A percentile compares a stretch with the other conserved stretches of the same genome.
phyloP scores from a whole-genome alignment of 2,329 filamentous ascomycete species.

The Metarhizium robertsii region DNA sequence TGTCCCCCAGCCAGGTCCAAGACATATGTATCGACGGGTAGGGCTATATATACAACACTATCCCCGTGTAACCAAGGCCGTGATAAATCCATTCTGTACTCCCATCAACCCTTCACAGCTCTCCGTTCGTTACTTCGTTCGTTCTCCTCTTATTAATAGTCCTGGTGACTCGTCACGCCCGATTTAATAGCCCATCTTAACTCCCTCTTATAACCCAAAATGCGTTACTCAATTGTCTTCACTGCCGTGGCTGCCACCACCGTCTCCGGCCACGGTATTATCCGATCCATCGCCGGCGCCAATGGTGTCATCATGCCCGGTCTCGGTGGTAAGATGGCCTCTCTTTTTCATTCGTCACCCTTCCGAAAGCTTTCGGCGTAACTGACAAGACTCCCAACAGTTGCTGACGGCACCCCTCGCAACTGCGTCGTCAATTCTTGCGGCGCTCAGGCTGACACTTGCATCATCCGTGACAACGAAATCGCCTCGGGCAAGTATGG shows the following conservation, averaged over 20 bases:
- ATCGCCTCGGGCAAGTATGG: constrained; percentile 40
- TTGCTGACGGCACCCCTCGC: constrained; percentile 56
- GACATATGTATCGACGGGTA: background rate
- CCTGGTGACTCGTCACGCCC: background rate
- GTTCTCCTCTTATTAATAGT: background rate
- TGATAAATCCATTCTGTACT: no score
- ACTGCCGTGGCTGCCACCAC: constrained; percentile 29
- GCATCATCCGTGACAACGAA: constrained; percentile 55
- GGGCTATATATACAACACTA: background rate
- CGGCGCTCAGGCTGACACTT: constrained; percentile 57
- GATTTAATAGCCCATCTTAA: background rate
- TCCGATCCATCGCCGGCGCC: constrained; percentile 45
- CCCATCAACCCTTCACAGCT: background rate
- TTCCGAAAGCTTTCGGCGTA: background rate
- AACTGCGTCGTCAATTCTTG: constrained; percentile 52
- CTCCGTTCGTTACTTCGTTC: background rate
- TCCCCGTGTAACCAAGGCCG: background rate
- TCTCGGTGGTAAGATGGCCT: constrained; percentile 24
- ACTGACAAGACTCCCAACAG: constrained; percentile 15
- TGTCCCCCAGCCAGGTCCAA: background rate
- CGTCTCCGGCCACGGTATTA: constrained; percentile 47
- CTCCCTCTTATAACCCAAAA: constrained; percentile 9
- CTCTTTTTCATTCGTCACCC: background rate
- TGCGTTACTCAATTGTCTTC: constrained; percentile 19
- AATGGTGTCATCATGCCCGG: constrained; percentile 55